Evolutionary conservation across 2,329 filamentous ascomycete species (phyloP), one percentile per base, ranked within the genome.

Genomic region (Xylariales sp.): DNA sequence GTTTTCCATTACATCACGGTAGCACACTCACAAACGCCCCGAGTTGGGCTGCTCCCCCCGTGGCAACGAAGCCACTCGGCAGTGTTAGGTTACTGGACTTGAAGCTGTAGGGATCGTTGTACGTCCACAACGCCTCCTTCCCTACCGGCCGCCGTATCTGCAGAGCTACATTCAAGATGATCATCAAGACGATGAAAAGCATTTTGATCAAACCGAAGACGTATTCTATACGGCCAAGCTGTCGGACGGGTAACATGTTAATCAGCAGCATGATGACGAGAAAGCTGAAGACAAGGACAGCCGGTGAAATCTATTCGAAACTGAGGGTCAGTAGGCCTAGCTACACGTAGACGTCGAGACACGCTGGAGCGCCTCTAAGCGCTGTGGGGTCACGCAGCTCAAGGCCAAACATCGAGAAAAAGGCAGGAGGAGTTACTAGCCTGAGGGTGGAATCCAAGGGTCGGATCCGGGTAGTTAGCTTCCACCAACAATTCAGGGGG

Each of bases 81-180:
- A 78, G 63, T 3, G 75, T 75, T 36, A 78, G 70, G 46, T 74
- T 73, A 18, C 74, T 48, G 2, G 76, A 77, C 23, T 71, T 60
- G 62, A 78, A 79, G 14, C 73, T 74, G 59, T 73, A 80, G 0
- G 79, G 79, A 39, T 75, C 69, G 36, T 79, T 75, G 71, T 77
- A 80, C 0, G 77, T 78, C 75, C 77, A 78, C 65, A 78, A 76
- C 59, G 74, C 28, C 68, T 60, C 63, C 32, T 75, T 64, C 7
- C 69, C 67, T 3, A 75, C 74, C 50, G 67, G 72, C 55, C 77
- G 71, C 34, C 76, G 74, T 6, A 75, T 77, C 18, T 76, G 77
- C 3, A 81, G 69, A 16, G 81, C 75, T n/a, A 82, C 74, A 68
- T 83, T 83, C 28, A 63, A 63, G 43, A 63, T 9, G 16, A 56